These are phyloP conservation scores for Castanospermum australe DNA, from an alignment of 306 rosid species.

Conservation along the genomic window DNA sequence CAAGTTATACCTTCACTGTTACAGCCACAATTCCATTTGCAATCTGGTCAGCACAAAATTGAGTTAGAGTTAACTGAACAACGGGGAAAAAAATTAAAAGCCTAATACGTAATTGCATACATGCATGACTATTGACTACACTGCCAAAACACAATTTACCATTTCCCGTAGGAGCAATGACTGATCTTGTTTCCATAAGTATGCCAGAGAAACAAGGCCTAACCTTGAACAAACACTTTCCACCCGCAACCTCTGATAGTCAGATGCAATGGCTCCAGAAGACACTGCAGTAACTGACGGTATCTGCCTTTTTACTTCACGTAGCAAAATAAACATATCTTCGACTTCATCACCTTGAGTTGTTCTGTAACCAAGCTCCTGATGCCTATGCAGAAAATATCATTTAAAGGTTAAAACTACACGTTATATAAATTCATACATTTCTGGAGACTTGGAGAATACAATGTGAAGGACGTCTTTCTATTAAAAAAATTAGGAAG, in stretches of 20 bases:
- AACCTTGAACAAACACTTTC: constrained; percentile 99
- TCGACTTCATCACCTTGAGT: constrained; percentile 97
- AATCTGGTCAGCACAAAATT: constrained; percentile 55
- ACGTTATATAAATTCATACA: constrained; percentile 2
- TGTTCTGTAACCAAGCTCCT: constrained; percentile 76
- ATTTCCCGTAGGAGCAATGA: constrained; percentile 89
- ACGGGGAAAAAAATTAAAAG: not conserved
- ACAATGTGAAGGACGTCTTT: not conserved
- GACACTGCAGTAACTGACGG: constrained; percentile 81
- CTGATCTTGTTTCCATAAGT: constrained; percentile 97
- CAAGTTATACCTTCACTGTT: constrained; percentile 78
- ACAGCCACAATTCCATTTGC: constrained; percentile 74
- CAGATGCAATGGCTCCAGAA: constrained; percentile 99
- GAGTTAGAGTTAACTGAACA: constrained; percentile 25
- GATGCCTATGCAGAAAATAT: constrained; percentile 57
- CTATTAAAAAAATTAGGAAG: not conserved
- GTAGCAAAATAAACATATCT: constrained; percentile 83
- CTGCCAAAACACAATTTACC: constrained; percentile 54
- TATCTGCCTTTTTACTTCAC: constrained; percentile 83
- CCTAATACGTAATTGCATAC: not conserved
- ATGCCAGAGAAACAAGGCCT: constrained; percentile 97
- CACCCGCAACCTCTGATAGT: constrained; percentile 94
- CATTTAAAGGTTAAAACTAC: constrained; percentile 17
- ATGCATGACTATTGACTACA: constrained; percentile 9
- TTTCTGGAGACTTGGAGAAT: not conserved